Evolutionary conservation across 805 yeast genomes (phyloP).

Genomic region (Candida ficus): DNA sequence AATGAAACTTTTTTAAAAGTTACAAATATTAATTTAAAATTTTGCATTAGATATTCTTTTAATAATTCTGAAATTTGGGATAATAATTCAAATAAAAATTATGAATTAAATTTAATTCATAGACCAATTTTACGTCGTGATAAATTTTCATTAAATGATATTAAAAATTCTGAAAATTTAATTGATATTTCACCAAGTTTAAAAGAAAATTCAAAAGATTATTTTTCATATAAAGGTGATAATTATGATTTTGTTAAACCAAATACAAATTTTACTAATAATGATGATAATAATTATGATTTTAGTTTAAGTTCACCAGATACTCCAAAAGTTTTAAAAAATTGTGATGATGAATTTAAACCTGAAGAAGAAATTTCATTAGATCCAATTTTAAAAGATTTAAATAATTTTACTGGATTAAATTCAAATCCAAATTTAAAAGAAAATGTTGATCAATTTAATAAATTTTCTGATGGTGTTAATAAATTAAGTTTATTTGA

Average conservation of each 20-base stretch:
- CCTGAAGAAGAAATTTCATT: conserved; percentile 8
- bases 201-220: not conserved
- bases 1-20: conserved; percentile 5
- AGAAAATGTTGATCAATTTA: not conserved
- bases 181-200: not conserved
- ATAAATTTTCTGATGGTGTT: conserved; percentile 5
- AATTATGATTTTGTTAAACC: conserved; percentile 1
- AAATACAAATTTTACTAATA: not conserved
- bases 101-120: conserved; percentile 33
- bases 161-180: not conserved
- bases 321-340: conserved; percentile 22
- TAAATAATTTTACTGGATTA: conserved; percentile 5
- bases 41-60: conserved; percentile 40
- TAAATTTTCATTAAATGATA: conserved; percentile 18
- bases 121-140: conserved; percentile 3
- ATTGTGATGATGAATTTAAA: not conserved
- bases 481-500: conserved; percentile 7
- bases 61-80: conserved; percentile 69
- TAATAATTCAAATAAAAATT: conserved; percentile 59
- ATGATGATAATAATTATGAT: conserved; percentile 19
- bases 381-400: conserved; percentile 12
- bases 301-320: conserved; percentile 22
- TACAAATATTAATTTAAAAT: conserved; percentile 25
- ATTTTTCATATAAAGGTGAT: conserved; percentile 7
- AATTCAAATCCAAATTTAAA: not conserved